Conservation (phyloP, 1,139 yeast species). For the Candida neerlandica region DNA sequence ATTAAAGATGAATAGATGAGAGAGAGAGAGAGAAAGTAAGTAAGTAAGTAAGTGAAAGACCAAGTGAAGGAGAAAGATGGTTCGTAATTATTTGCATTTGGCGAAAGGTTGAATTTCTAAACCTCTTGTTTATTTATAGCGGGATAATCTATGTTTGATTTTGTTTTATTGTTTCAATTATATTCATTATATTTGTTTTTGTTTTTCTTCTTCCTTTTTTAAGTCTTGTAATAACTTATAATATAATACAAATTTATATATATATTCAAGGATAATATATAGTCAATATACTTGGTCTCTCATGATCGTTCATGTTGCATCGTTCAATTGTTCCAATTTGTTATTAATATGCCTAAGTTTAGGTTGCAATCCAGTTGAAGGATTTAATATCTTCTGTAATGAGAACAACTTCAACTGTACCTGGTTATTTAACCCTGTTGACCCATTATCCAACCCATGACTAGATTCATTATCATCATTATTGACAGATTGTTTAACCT, state of each 20-base stretch:
- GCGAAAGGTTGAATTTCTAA: not conserved
- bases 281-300: too few relatives aligned
- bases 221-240: not conserved
- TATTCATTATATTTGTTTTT: not conserved
- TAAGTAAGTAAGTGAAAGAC: not conserved
- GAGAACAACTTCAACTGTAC: conserved; percentile 17
- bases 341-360: conserved; percentile 38
- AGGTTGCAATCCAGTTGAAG: conserved; percentile 40
- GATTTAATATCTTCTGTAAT: conserved; percentile 36
- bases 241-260: conserved; percentile 2
- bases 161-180: not conserved
- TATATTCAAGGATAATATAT: too few relatives aligned
- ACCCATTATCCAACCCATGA: too few relatives aligned
- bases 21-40: not conserved
- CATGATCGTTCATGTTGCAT: conserved; percentile 15
- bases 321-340: conserved; percentile 25
- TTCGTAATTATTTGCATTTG: not conserved
- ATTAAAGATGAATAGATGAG: conserved; percentile 59
- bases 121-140: not conserved
- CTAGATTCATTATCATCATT: not conserved
- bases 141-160: conserved; percentile 1
- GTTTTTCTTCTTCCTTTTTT: too few relatives aligned
- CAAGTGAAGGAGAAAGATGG: not conserved
- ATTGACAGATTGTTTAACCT: conserved; percentile 1
- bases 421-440: conserved; percentile 11